A percentile compares a stretch with the other conserved stretches of the same genome.
Evolutionary conservation across 768 basidiomycete genomes (phyloP).

Genomic region (Phylloporus arenicola): DNA sequence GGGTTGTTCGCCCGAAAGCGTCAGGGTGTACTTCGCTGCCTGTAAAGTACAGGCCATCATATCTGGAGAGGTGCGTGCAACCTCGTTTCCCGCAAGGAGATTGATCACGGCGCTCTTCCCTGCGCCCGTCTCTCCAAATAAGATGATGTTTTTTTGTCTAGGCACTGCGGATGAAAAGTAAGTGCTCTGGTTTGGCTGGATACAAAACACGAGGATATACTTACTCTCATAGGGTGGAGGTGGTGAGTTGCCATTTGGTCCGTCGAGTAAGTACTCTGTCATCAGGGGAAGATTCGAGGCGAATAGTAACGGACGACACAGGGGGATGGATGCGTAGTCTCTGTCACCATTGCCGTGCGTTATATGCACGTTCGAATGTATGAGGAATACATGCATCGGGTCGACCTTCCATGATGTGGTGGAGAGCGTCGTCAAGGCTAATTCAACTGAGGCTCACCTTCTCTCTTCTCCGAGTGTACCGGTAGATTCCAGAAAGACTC

Average conservation of each 20-base stretch:
- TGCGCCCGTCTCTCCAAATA: slow-evolving; percentile 5
- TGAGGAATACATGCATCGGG: no score
- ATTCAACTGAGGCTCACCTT: neutral
- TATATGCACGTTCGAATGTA: neutral
- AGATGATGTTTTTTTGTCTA: neutral
- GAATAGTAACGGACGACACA: neutral
- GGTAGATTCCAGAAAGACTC: neutral
- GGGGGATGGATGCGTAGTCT: neutral
- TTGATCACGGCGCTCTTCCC: slow-evolving; percentile 5
- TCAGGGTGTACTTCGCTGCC: neutral
- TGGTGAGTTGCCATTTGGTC: neutral
- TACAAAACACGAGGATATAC: neutral
- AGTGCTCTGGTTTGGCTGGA: no score
- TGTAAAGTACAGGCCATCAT: neutral
- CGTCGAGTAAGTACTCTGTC: neutral
- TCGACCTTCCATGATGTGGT: neutral
- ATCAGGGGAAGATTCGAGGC: neutral
- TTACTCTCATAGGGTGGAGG: neutral
- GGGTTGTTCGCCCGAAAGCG: neutral
- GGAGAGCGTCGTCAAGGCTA: neutral
- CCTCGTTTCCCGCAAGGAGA: neutral
- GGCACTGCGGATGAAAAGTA: neutral
- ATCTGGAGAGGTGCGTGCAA: neutral
- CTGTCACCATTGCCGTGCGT: neutral
- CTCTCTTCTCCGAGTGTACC: neutral